These are phyloP conservation scores for Paecilomyces niveus DNA, from an alignment of 2,329 filamentous ascomycete species.

Conservation along the genomic window DNA sequence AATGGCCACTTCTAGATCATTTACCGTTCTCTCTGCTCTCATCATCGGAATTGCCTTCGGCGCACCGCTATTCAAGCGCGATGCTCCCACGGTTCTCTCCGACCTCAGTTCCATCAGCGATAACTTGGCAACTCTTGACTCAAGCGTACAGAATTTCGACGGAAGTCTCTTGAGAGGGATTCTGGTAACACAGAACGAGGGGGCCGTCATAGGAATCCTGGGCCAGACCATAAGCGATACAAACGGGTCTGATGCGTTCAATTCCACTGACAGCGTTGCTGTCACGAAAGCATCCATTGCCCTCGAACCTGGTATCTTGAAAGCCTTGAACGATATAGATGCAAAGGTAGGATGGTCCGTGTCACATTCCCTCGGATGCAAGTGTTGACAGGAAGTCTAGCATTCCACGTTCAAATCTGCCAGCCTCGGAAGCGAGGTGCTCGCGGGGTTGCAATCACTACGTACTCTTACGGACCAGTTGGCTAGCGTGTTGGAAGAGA, in stretches of 20 bases:
- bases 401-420: slow-evolving; percentile 3
- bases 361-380: not conserved
- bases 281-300: slow-evolving; percentile 4
- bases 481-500: slow-evolving; percentile 1
- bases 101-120: slow-evolving; percentile 5
- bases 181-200: slow-evolving; percentile 2
- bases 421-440: slow-evolving; percentile 1
- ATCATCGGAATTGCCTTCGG: not conserved
- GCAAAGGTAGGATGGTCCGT: slow-evolving; percentile 2
- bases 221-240: slow-evolving; percentile 3
- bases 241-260: slow-evolving; percentile 2
- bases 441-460: slow-evolving; percentile 1
- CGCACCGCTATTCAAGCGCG: not conserved
- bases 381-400: not conserved
- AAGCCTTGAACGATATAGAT: slow-evolving; percentile 2
- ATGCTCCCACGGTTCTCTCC: slow-evolving; percentile 4
- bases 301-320: slow-evolving; percentile 4
- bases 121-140: slow-evolving; percentile 1
- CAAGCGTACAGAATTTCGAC: slow-evolving; percentile 1
- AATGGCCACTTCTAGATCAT: not conserved
- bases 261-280: slow-evolving; percentile 1
- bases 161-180: slow-evolving; percentile 1
- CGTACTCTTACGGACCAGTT: slow-evolving; percentile 3
- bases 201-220: slow-evolving; percentile 3
- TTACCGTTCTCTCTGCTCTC: not conserved